Conservation (phyloP, 2,329 filamentous ascomycete species). For the Xylaria polymorpha region DNA sequence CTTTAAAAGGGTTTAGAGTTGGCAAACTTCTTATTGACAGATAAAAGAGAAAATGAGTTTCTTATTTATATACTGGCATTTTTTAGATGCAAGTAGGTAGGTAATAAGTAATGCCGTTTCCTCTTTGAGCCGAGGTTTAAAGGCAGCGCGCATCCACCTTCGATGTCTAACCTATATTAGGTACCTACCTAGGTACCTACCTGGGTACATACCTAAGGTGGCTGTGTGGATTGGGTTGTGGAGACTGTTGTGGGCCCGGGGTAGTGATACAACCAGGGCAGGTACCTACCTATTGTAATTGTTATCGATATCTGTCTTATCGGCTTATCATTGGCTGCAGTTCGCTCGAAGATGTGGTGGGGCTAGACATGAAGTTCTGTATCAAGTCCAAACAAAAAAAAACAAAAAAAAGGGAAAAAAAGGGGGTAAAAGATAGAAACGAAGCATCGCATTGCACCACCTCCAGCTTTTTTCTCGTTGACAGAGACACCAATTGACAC, state of each 20-base stretch:
- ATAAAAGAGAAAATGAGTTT: neutral
- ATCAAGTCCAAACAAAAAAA: conserved; percentile 19
- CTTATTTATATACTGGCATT: conserved; percentile 12
- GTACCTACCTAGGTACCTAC: too few relatives aligned
- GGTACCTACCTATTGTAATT: too few relatives aligned
- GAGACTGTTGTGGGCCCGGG: too few relatives aligned
- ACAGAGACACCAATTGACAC: conserved; percentile 31
- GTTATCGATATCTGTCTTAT: neutral
- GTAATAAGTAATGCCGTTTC: neutral
- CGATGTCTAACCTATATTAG: too few relatives aligned
- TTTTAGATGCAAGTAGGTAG: neutral
- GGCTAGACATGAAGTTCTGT: neutral
- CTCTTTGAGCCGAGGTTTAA: conserved; percentile 27
- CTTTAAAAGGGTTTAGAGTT: neutral
- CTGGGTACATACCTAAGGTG: too few relatives aligned
- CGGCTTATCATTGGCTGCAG: conserved; percentile 16
- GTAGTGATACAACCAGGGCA: too few relatives aligned
- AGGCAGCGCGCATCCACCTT: conserved; percentile 1
- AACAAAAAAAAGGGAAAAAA: conserved; percentile 37
- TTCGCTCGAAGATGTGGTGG: conserved; percentile 37
- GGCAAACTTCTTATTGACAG: neutral
- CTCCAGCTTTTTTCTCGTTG: conserved; percentile 25
- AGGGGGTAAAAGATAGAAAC: too few relatives aligned
- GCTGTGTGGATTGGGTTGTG: too few relatives aligned
- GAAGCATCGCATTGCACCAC: neutral